These are phyloP conservation scores for Jacaranda copaia DNA, from an alignment of 257 asterid genomes.

Conservation along the genomic window DNA sequence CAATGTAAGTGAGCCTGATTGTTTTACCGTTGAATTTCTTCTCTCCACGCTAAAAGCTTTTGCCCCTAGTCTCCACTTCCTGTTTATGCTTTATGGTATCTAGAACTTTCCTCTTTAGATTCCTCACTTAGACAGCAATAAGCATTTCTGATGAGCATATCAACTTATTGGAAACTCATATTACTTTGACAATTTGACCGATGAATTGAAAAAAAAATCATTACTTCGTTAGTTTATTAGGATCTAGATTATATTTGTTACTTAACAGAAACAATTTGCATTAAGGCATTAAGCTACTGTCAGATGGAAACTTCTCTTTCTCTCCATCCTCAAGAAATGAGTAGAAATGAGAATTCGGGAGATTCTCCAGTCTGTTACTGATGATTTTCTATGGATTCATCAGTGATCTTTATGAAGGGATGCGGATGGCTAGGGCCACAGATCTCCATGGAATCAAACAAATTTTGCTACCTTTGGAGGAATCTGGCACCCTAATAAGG, in stretches of 20 bases:
- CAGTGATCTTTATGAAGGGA: constrained; percentile 94
- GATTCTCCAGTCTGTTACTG: constrained; percentile 14
- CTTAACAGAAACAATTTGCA: constrained; percentile 6
- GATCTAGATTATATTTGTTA: constrained; percentile 6
- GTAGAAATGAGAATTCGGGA: constrained; percentile 12
- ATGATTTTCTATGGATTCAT: constrained; percentile 27
- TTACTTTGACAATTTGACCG: not conserved
- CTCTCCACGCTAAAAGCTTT: not conserved
- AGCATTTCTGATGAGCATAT: not conserved
- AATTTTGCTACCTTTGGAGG: constrained; percentile 77
- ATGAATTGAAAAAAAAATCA: not conserved
- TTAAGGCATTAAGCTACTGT: not conserved
- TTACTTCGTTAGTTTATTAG: not conserved
- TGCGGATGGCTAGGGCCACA: constrained; percentile 69
- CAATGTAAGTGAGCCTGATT: not conserved
- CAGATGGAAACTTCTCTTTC: not conserved
- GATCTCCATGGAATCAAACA: constrained; percentile 77
- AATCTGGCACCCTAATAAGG: constrained; percentile 80
- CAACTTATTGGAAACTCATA: not conserved
- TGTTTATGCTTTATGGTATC: constrained; percentile 23
- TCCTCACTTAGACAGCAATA: constrained; percentile 4
- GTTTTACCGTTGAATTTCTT: constrained; percentile 4
- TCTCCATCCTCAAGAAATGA: not conserved
- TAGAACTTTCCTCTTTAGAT: not conserved
- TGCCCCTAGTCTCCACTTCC: not conserved